Evolutionary conservation across 805 yeast species (phyloP).

Genomic region (Huiozyma naganishii): DNA sequence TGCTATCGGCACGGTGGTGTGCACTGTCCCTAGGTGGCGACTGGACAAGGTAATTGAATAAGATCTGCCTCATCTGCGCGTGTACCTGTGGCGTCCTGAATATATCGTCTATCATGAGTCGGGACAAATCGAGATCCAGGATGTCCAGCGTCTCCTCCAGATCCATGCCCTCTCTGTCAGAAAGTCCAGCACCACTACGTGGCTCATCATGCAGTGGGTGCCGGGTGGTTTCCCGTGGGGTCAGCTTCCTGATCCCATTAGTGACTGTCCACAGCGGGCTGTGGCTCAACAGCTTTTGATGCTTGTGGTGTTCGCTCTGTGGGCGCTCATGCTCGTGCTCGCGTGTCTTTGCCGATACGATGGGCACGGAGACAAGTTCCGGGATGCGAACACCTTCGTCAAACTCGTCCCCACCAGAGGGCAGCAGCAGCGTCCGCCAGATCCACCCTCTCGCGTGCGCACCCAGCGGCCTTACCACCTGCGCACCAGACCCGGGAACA

Average conservation of each 20-base stretch:
- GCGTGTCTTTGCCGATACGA: constrained; percentile 1
- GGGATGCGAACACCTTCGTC: not conserved
- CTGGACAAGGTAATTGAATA: constrained; percentile 16
- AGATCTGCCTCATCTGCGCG: constrained; percentile 17
- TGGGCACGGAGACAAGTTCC: constrained; percentile 10
- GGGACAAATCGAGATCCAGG: constrained; percentile 21
- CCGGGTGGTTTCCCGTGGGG: constrained; percentile 9
- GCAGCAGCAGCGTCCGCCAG: constrained; percentile 21
- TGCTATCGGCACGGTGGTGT: not conserved
- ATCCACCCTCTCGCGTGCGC: constrained; percentile 20
- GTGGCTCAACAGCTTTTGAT: not conserved
- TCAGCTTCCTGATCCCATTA: constrained; percentile 16
- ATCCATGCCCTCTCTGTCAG: constrained; percentile 3
- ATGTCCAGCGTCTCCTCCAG: constrained; percentile 20
- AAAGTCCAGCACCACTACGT: not conserved
- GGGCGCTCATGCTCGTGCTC: not conserved
- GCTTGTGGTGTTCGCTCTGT: too few relatives aligned
- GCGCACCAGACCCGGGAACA: constrained; percentile 1
- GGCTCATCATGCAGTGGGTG: constrained; percentile 7
- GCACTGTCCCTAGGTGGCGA: not conserved
- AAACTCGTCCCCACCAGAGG: constrained; percentile 5
- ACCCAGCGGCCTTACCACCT: constrained; percentile 1
- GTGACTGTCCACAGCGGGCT: constrained; percentile 1
- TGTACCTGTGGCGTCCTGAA: constrained; percentile 12
- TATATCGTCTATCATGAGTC: constrained; percentile 19